These are phyloP conservation scores for Penicillium sp. DNA, from an alignment of 2,329 filamentous ascomycete genomes.

Conservation along the genomic window DNA sequence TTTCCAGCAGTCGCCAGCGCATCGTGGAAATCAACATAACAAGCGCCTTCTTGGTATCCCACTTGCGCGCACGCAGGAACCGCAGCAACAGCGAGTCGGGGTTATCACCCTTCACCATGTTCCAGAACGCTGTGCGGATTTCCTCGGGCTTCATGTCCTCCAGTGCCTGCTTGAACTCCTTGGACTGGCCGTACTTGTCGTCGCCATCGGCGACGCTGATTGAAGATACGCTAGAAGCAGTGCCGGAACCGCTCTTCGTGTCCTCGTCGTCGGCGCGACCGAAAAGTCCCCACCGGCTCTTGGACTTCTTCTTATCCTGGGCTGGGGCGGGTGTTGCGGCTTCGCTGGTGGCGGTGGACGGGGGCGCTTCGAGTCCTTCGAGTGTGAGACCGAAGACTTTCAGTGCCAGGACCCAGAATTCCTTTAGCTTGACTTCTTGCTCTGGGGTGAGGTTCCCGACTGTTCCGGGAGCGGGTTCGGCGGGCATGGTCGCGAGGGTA, in stretches of 20 bases:
- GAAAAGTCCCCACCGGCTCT: conserved; percentile 69
- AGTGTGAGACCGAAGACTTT: conserved; percentile 68
- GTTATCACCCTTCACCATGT: conserved; percentile 92
- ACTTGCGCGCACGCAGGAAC: conserved; percentile 87
- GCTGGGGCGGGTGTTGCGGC: conserved; percentile 26
- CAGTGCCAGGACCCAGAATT: conserved; percentile 77
- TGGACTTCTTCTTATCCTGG: conserved; percentile 62
- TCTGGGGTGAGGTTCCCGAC: conserved; percentile 85
- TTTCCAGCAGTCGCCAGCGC: conserved; percentile 81
- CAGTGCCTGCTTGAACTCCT: conserved; percentile 80
- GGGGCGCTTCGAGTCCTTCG: conserved; percentile 27
- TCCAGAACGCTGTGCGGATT: conserved; percentile 81
- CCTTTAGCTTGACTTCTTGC: conserved; percentile 81
- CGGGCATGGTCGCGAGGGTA: conserved; percentile 38
- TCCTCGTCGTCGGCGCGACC: conserved; percentile 50
- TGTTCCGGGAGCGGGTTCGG: conserved; percentile 56
- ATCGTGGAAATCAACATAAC: conserved; percentile 94
- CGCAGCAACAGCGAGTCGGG: conserved; percentile 81
- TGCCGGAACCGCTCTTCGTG: conserved; percentile 31
- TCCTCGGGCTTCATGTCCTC: conserved; percentile 74
- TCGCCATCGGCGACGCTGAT: conserved; percentile 57
- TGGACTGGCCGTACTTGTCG: conserved; percentile 90
- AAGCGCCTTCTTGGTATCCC: conserved; percentile 90
- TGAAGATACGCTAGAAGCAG: conserved; percentile 40
- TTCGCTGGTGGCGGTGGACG: conserved; percentile 14